These are phyloP conservation scores for Huntiella savannae DNA, from an alignment of 2,329 filamentous ascomycete species.

Conservation along the genomic window DNA sequence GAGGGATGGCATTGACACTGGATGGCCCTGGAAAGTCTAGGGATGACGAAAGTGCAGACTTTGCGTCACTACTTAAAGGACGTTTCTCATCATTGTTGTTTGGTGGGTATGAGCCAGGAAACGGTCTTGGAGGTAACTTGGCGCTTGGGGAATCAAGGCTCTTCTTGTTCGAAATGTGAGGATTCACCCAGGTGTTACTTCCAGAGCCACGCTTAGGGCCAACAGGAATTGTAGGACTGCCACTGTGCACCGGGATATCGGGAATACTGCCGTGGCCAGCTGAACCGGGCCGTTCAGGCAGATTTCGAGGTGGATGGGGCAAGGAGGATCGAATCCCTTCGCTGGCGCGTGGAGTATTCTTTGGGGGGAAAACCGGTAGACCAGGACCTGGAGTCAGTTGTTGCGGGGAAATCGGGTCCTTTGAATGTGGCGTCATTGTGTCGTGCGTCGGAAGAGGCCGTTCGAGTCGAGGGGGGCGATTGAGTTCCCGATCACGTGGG, in stretches of 20 bases:
- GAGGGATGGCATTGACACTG: not conserved
- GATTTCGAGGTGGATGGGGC: conserved; percentile 12
- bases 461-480: conserved; percentile 30
- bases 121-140: conserved; percentile 18
- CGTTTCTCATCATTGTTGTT: conserved; percentile 23
- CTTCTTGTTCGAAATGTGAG: conserved; percentile 27
- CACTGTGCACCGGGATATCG: conserved; percentile 9
- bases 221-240: conserved; percentile 18
- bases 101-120: conserved; percentile 13
- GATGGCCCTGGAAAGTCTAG: not conserved
- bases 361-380: conserved; percentile 25
- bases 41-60: conserved; percentile 19
- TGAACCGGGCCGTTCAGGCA: conserved; percentile 30
- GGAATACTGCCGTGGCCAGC: conserved; percentile 19
- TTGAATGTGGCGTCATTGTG: conserved; percentile 23
- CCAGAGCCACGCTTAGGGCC: conserved; percentile 3
- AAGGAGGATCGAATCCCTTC: conserved; percentile 15
- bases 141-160: conserved; percentile 33
- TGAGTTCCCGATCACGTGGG: conserved; percentile 25
- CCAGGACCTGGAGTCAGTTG: conserved; percentile 32
- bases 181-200: conserved; percentile 30
- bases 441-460: conserved; percentile 30
- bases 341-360: conserved; percentile 33
- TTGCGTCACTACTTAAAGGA: conserved; percentile 34
- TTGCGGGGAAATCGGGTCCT: conserved; percentile 27